phyloP scores from a whole-genome alignment of 768 basidiomycete species.

The Tremella yokohamensis region DNA sequence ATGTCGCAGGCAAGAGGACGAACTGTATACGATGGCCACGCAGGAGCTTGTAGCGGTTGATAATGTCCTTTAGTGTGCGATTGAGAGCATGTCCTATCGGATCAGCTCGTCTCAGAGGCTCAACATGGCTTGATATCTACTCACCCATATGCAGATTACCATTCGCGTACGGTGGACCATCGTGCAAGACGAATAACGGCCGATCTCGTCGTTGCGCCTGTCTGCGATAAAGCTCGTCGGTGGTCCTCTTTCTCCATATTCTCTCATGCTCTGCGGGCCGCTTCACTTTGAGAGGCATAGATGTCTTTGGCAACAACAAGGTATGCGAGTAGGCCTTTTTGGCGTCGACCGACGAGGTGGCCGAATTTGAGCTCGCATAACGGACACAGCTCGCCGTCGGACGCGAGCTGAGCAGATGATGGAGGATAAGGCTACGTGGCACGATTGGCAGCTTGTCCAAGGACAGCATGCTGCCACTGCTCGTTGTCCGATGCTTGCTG shows the following conservation, averaged over 20 bases:
- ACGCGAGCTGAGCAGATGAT: not conserved
- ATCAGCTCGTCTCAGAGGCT: not conserved
- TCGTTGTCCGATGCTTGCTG: too few species aligned
- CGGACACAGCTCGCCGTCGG: not conserved
- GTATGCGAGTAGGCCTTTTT: slow-evolving; percentile 59
- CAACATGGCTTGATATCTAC: slow-evolving; percentile 12
- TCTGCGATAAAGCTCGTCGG: slow-evolving; percentile 66
- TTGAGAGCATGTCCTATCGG: slow-evolving; percentile 84
- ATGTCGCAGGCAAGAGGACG: slow-evolving; percentile 39
- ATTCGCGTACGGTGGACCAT: slow-evolving; percentile 97
- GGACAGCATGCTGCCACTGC: too few species aligned
- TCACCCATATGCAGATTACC: slow-evolving; percentile 91
- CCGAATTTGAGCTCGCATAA: not conserved
- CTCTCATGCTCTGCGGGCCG: slow-evolving; percentile 64
- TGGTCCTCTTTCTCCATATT: slow-evolving; percentile 61
- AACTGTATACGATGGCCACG: slow-evolving; percentile 77
- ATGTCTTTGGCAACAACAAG: slow-evolving; percentile 74
- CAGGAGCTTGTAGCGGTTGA: slow-evolving; percentile 79
- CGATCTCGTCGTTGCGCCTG: slow-evolving; percentile 46
- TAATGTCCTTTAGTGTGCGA: slow-evolving; percentile 93
- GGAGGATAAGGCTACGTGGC: not conserved
- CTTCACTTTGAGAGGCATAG: slow-evolving; percentile 66
- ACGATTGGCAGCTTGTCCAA: too few species aligned
- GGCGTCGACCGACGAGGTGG: not conserved
- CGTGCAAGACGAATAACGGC: slow-evolving; percentile 71